phyloP scores from a whole-genome alignment of 345 rosid genomes.

The Clausena lansium region DNA sequence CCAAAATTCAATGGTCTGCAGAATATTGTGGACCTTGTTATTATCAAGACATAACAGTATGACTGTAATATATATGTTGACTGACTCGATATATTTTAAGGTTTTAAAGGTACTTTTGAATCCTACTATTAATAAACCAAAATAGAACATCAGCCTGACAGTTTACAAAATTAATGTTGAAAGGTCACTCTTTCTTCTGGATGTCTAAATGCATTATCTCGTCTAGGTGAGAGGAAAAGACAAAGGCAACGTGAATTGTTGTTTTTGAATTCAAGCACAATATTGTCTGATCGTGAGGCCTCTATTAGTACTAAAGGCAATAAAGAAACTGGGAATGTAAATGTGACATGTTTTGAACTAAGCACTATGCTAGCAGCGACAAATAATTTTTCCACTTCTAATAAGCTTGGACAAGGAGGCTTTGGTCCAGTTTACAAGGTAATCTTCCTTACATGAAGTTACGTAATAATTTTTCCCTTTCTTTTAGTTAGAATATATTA shows the following conservation, averaged over 20 bases:
- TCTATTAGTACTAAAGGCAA: background rate
- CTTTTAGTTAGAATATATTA: background rate
- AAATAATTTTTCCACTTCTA: slow-evolving; percentile 12
- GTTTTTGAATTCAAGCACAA: background rate
- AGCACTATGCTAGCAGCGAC: slow-evolving; percentile 1
- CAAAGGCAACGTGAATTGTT: background rate
- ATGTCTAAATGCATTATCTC: background rate
- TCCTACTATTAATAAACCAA: no score
- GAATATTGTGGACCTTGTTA: background rate
- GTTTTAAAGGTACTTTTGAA: no score
- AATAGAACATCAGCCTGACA: no score
- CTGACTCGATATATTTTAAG: background rate
- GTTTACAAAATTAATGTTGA: background rate
- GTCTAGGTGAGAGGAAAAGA: background rate
- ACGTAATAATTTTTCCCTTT: background rate
- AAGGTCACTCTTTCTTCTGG: background rate
- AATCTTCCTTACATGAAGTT: background rate
- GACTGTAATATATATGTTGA: no score
- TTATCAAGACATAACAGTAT: background rate
- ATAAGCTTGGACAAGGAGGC: slow-evolving; percentile 22
- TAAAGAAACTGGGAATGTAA: background rate
- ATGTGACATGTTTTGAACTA: background rate
- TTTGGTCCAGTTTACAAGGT: slow-evolving; percentile 2
- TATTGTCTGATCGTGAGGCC: background rate
- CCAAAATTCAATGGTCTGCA: no score